Conservation (phyloP, 2,329 filamentous ascomycete species). For the Phoma herbarum region DNA sequence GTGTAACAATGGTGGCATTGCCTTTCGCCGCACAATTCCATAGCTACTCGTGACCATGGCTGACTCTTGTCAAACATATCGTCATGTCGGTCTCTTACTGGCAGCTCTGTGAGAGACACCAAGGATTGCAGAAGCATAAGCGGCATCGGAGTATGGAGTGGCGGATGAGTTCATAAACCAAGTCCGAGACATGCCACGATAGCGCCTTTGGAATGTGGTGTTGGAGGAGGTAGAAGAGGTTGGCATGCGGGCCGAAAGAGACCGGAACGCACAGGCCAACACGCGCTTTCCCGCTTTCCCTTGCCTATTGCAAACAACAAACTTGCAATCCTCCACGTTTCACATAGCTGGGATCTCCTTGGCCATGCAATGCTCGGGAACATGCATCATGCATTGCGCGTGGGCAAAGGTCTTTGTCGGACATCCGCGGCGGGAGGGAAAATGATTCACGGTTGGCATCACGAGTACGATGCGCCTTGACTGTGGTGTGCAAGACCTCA, state of each 20-base stretch:
- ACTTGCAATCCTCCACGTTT: constrained; percentile 12
- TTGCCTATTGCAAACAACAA: constrained; percentile 1
- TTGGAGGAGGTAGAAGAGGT: constrained; percentile 10
- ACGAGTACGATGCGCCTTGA: constrained; percentile 7
- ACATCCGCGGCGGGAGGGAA: constrained; percentile 1
- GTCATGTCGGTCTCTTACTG: constrained; percentile 4
- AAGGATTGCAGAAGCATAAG: constrained; percentile 6
- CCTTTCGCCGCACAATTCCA: constrained; percentile 10
- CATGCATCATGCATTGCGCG: constrained; percentile 14
- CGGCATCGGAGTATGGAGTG: background rate
- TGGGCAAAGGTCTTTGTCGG: constrained; percentile 6
- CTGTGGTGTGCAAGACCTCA: background rate
- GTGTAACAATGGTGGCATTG: constrained; percentile 24
- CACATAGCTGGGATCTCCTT: constrained; percentile 1
- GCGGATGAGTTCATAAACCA: background rate
- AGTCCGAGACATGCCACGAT: constrained; percentile 8
- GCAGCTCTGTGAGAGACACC: constrained; percentile 9
- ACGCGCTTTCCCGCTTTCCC: background rate
- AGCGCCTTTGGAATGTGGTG: constrained; percentile 12
- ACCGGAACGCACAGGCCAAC: constrained; percentile 6
- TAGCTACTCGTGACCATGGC: constrained; percentile 12
- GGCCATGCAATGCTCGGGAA: constrained; percentile 5
- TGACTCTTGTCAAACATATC: constrained; percentile 6
- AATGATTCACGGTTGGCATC: background rate
- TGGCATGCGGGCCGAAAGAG: constrained; percentile 9